Conservation (phyloP, 192 early-diverging fungal species). For the Phlyctochytrium bullatum region DNA sequence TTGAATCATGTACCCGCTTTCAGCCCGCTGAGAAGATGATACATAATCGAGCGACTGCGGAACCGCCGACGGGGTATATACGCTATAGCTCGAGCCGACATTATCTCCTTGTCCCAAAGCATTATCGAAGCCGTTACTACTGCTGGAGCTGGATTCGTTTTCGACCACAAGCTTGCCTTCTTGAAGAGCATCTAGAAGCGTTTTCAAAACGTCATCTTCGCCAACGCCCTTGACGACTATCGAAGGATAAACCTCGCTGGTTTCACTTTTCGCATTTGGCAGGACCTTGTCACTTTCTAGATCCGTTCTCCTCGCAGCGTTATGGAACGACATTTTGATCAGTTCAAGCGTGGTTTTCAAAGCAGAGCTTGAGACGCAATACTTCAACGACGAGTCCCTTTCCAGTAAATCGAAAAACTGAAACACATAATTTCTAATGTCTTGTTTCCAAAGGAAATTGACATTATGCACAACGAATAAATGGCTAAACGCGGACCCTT, state of each 20-base stretch:
- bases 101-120: conserved; percentile 15
- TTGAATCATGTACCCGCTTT: conserved; percentile 58
- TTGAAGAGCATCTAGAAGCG: conserved; percentile 1
- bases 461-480: conserved; percentile 66
- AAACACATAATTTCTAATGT: conserved; percentile 79
- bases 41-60: conserved; percentile 51
- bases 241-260: neutral
- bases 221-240: neutral
- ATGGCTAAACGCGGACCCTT: conserved; percentile 22
- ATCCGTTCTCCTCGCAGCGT: neutral
- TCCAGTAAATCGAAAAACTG: conserved; percentile 69
- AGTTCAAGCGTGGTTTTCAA: conserved; percentile 74
- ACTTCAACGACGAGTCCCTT: conserved; percentile 65
- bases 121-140: conserved; percentile 11
- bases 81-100: conserved; percentile 14
- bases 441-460: conserved; percentile 79
- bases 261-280: neutral
- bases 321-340: conserved; percentile 24
- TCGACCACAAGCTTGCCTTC: neutral
- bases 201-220: conserved; percentile 9
- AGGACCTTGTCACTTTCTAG: neutral
- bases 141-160: neutral
- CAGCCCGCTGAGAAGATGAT: conserved; percentile 49
- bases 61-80: conserved; percentile 42
- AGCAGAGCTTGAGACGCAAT: conserved; percentile 82